phyloP scores from a whole-genome alignment of 2,329 filamentous ascomycete species.

The Fusarium sterilihyphosum region DNA sequence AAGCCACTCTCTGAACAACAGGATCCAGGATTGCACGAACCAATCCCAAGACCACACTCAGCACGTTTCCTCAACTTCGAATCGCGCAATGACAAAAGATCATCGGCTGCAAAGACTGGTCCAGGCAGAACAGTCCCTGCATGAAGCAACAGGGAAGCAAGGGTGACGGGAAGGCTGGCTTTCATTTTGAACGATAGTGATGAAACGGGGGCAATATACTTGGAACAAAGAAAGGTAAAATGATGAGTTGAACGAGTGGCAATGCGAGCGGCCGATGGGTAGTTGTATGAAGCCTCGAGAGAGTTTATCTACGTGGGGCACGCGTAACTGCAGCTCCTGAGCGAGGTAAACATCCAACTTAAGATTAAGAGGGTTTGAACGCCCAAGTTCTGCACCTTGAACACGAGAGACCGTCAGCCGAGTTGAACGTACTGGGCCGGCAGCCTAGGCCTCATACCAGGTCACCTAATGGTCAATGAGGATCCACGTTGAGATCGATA shows the following conservation, averaged over 20 bases:
- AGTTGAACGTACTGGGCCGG: conserved; percentile 10
- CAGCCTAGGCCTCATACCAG: conserved; percentile 6
- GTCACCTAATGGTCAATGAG: background rate
- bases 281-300: conserved; percentile 6
- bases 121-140: conserved; percentile 32
- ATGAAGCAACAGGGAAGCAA: conserved; percentile 31
- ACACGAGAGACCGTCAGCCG: conserved; percentile 37
- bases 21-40: conserved; percentile 46
- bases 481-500: conserved; percentile 6
- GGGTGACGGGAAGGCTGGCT: conserved; percentile 5
- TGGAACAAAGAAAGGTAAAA: background rate
- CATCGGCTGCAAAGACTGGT: conserved; percentile 22
- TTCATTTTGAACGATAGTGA: conserved; percentile 29
- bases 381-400: conserved; percentile 13
- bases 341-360: background rate
- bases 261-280: conserved; percentile 6
- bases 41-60: conserved; percentile 50
- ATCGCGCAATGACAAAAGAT: conserved; percentile 22
- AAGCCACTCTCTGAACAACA: conserved; percentile 53
- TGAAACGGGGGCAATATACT: background rate
- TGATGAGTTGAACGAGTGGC: conserved; percentile 21
- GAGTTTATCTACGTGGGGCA: conserved; percentile 38
- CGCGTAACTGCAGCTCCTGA: conserved; percentile 21
- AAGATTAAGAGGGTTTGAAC: conserved; percentile 9
- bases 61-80: conserved; percentile 32